A percentile compares a stretch with the other conserved stretches of the same genome.
Conservation (phyloP, 73 alveolate genomes). For the Paramecium pentaurelia region DNA sequence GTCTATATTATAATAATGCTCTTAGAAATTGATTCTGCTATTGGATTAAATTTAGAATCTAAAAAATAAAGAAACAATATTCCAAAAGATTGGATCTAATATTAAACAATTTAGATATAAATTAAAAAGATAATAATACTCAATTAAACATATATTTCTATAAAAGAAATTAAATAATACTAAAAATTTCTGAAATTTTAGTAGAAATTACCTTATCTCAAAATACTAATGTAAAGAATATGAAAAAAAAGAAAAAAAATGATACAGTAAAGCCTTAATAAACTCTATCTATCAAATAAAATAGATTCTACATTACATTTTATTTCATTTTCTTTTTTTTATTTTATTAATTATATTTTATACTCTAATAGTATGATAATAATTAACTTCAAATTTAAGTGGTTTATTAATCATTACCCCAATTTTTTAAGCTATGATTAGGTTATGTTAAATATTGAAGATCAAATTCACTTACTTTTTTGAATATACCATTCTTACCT, state of each 20-base stretch:
- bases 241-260: background rate
- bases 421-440: background rate
- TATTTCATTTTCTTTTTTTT: background rate
- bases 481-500: background rate
- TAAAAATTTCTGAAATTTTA: background rate
- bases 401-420: background rate
- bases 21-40: too few species aligned
- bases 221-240: background rate
- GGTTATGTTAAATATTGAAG: background rate
- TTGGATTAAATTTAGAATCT: too few species aligned
- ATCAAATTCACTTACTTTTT: conserved; percentile 6
- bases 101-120: too few species aligned
- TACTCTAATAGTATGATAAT: background rate
- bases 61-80: too few species aligned
- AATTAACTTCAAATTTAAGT: background rate
- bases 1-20: background rate
- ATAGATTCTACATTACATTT: background rate
- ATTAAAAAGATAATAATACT: too few species aligned
- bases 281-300: background rate
- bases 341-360: background rate
- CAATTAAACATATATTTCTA: too few species aligned
- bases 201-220: background rate
- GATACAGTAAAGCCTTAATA: background rate
- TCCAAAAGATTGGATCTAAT: too few species aligned
- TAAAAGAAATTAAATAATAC: too few species aligned